Conservation (phyloP, 371 early-diverging fungal species). For the Haplosporangium sp. region DNA sequence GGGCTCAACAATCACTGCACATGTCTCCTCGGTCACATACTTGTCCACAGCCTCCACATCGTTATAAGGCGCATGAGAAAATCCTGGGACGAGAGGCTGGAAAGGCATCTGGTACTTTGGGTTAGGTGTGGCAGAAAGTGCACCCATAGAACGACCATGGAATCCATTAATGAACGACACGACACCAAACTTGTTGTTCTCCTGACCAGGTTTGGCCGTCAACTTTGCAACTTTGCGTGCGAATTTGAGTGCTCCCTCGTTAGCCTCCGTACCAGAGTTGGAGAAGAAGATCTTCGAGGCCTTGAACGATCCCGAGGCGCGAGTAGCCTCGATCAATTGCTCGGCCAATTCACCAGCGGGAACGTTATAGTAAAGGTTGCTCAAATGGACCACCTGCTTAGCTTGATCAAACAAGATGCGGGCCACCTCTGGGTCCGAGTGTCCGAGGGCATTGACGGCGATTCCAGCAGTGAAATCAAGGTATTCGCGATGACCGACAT, state of each 20-base stretch:
- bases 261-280: slow-evolving; percentile 94
- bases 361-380: slow-evolving; percentile 87
- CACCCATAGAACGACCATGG: slow-evolving; percentile 96
- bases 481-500: slow-evolving; percentile 72
- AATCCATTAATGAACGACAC: slow-evolving; percentile 90
- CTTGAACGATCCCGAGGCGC: slow-evolving; percentile 58
- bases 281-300: slow-evolving; percentile 83
- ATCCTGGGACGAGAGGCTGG: slow-evolving; percentile 89
- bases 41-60: slow-evolving; percentile 68
- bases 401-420: slow-evolving; percentile 83
- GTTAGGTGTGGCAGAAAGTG: slow-evolving; percentile 90
- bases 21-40: slow-evolving; percentile 78
- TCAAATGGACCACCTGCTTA: slow-evolving; percentile 77
- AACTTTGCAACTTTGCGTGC: slow-evolving; percentile 89
- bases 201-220: slow-evolving; percentile 70
- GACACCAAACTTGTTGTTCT: slow-evolving; percentile 68
- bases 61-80: slow-evolving; percentile 77
- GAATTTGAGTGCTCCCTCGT: slow-evolving; percentile 95
- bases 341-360: slow-evolving; percentile 81
- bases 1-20: slow-evolving; percentile 95
- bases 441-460: slow-evolving; percentile 92
- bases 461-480: slow-evolving; percentile 92
- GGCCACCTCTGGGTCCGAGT: slow-evolving; percentile 77
- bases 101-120: slow-evolving; percentile 94
- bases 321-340: slow-evolving; percentile 69